A percentile compares a stretch with the other conserved stretches of the same genome.
Conservation (phyloP, 495 filamentous ascomycete genomes). For the Penicillium maclennaniae region DNA sequence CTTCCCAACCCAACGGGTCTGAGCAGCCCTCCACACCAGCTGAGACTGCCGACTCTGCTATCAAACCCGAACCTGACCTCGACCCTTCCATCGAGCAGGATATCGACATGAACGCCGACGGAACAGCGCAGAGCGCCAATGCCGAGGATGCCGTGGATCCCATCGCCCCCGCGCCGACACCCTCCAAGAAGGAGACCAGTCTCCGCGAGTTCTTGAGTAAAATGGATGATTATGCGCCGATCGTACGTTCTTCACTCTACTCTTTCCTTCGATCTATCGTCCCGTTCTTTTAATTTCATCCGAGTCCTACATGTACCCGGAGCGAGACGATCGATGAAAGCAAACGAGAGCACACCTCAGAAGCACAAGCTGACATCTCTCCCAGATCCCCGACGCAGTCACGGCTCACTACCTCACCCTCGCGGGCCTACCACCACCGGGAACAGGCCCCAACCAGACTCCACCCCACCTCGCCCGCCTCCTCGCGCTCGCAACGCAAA, state of each 20-base stretch:
- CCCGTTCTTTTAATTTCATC: not conserved
- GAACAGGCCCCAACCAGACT: conserved; percentile 73
- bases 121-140: conserved; percentile 12
- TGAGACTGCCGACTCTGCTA: conserved; percentile 11
- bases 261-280: not conserved
- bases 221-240: conserved; percentile 98
- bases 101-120: conserved; percentile 40
- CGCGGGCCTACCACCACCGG: conserved; percentile 85
- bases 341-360: not conserved
- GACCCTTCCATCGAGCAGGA: conserved; percentile 43
- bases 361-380: conserved; percentile 16
- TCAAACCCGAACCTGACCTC: conserved; percentile 33
- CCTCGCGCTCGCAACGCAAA: conserved; percentile 92
- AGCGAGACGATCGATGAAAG: not conserved
- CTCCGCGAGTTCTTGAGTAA: conserved; percentile 86
- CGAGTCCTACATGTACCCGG: not conserved
- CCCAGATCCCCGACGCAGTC: conserved; percentile 92
- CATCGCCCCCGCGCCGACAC: conserved; percentile 39
- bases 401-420: conserved; percentile 97
- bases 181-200: conserved; percentile 83
- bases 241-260: conserved; percentile 55
- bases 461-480: conserved; percentile 86
- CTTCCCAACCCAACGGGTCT: conserved; percentile 19
- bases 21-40: conserved; percentile 13
- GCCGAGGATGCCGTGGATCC: conserved; percentile 26